phyloP scores from a whole-genome alignment of 495 filamentous ascomycete species.

The Daldinia concentrica region DNA sequence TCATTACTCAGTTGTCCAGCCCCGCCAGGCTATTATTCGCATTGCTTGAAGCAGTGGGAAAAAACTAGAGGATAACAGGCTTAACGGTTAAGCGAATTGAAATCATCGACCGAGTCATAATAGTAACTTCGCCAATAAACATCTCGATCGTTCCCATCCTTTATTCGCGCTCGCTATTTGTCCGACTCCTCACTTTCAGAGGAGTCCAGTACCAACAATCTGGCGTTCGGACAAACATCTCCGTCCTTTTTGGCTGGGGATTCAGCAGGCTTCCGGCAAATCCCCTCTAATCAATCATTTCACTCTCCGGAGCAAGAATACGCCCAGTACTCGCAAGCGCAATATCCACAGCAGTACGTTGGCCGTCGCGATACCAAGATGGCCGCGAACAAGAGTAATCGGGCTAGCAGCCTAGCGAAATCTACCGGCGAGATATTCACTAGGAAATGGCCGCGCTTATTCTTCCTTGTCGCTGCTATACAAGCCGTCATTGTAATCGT shows the following conservation, averaged over 20 bases:
- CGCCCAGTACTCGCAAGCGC: slow-evolving; percentile 37
- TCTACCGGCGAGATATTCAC: slow-evolving; percentile 64
- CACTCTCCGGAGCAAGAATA: slow-evolving; percentile 40
- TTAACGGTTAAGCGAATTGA: slow-evolving; percentile 21
- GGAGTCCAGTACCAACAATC: slow-evolving; percentile 45
- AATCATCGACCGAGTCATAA: slow-evolving; percentile 8
- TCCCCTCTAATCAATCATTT: slow-evolving; percentile 45
- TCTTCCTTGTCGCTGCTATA: slow-evolving; percentile 74
- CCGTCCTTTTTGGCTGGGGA: slow-evolving; percentile 43
- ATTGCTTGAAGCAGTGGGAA: slow-evolving; percentile 2
- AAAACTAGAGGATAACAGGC: background rate
- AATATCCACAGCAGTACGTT: slow-evolving; percentile 38
- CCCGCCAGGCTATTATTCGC: slow-evolving; percentile 18
- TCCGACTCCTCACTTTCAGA: slow-evolving; percentile 41
- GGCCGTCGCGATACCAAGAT: slow-evolving; percentile 64
- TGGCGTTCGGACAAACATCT: slow-evolving; percentile 45
- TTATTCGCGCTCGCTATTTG: slow-evolving; percentile 23
- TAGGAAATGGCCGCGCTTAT: slow-evolving; percentile 88
- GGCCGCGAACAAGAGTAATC: slow-evolving; percentile 30
- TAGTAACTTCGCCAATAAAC: slow-evolving; percentile 14
- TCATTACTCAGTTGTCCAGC: background rate
- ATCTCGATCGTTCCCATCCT: slow-evolving; percentile 22
- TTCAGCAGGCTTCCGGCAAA: slow-evolving; percentile 44
- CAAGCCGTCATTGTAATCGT: slow-evolving; percentile 82
- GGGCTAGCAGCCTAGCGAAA: slow-evolving; percentile 41